Evolutionary conservation across 192 early-diverging fungal species (phyloP).

Genomic region (Coemansia sp.): DNA sequence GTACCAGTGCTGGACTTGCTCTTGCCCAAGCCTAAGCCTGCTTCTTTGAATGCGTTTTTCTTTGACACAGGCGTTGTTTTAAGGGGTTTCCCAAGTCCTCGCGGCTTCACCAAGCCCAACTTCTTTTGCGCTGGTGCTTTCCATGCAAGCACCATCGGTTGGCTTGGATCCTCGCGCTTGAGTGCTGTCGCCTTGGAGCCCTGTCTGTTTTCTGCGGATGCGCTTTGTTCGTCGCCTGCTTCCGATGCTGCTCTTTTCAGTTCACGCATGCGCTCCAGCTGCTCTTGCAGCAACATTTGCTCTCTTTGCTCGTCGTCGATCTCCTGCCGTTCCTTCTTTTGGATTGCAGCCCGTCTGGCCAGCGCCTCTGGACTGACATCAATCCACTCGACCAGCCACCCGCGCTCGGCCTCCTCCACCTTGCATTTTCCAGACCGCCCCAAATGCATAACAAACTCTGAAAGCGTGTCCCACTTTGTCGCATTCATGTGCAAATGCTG

Average conservation of each 20-base stretch:
- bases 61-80: constrained; percentile 9
- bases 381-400: constrained; percentile 89
- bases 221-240: neutral
- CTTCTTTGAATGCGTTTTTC: constrained; percentile 36
- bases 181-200: constrained; percentile 22
- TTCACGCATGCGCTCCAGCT: constrained; percentile 76
- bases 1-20: neutral
- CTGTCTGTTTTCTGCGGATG: neutral
- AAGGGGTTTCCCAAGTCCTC: constrained; percentile 4
- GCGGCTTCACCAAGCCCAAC: constrained; percentile 7
- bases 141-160: constrained; percentile 27
- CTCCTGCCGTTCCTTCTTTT: constrained; percentile 76
- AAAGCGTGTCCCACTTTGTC: constrained; percentile 87
- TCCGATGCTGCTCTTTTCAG: constrained; percentile 3
- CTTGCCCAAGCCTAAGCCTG: neutral
- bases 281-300: constrained; percentile 71
- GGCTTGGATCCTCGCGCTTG: constrained; percentile 16
- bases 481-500: constrained; percentile 97
- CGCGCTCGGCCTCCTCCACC: constrained; percentile 90
- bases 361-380: constrained; percentile 88
- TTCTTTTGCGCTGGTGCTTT: constrained; percentile 13
- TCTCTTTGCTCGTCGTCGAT: constrained; percentile 88
- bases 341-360: constrained; percentile 69
- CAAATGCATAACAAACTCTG: constrained; percentile 85
- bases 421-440: constrained; percentile 78